These are phyloP conservation scores for Colletotrichum noveboracense DNA, from an alignment of 2,329 filamentous ascomycete genomes.

Conservation along the genomic window DNA sequence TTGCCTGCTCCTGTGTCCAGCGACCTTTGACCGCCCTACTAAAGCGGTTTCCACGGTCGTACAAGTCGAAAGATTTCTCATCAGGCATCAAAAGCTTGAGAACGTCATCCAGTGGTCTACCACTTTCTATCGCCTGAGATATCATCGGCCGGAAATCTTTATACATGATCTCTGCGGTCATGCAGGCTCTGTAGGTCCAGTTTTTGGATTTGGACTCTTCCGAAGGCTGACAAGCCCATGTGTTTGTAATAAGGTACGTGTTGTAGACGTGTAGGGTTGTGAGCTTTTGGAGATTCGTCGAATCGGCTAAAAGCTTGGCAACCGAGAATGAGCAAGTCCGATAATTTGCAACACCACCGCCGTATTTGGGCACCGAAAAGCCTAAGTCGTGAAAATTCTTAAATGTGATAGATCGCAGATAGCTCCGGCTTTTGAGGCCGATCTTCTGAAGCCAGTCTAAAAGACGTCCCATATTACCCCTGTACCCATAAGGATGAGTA, in stretches of 20 bases:
- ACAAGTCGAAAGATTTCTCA: background rate
- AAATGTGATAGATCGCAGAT: background rate
- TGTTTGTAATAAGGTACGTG: accelerated
- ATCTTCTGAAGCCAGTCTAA: background rate
- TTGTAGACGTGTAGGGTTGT: background rate
- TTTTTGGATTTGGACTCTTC: background rate
- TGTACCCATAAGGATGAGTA: accelerated
- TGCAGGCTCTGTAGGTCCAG: background rate
- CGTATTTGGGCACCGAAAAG: accelerated
- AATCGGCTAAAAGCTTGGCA: background rate
- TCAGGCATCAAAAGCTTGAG: background rate
- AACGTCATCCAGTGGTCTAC: background rate
- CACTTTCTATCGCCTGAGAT: background rate
- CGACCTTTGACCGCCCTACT: too few species aligned
- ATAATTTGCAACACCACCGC: background rate
- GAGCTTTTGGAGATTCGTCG: background rate
- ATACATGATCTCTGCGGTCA: background rate
- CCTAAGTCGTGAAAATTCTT: background rate
- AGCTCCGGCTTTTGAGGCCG: background rate
- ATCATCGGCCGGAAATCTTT: background rate
- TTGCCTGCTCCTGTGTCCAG: background rate
- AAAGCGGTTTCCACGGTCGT: too few species aligned
- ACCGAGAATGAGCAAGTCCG: background rate
- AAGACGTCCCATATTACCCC: background rate
- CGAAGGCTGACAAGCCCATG: background rate